Percentiles rank a stretch among this genome's conserved stretches.
Conservation (phyloP, 345 rosid genomes). For the Viola odorata region DNA sequence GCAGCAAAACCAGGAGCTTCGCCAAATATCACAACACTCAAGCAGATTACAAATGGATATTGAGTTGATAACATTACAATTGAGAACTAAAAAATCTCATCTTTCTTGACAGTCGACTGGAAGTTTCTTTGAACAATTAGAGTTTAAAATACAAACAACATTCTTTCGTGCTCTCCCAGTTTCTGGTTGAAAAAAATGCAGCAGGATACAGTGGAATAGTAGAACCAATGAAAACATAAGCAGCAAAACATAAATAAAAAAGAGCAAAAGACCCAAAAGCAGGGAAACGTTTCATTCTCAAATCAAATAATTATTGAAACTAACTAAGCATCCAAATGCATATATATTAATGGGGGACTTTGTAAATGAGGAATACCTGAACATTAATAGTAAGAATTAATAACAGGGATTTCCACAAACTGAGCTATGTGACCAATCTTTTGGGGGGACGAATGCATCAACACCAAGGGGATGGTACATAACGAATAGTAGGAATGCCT, state of each 20-base stretch:
- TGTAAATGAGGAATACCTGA: constrained; percentile 52
- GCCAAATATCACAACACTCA: neutral
- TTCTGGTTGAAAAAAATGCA: constrained; percentile 66
- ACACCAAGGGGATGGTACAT: constrained; percentile 90
- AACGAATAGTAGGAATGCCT: no score
- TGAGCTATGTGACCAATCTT: constrained; percentile 83
- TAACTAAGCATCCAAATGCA: neutral
- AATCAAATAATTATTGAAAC: neutral
- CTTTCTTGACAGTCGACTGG: constrained; percentile 60
- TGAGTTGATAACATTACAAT: neutral
- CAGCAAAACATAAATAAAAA: neutral
- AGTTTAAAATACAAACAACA: constrained; percentile 70
- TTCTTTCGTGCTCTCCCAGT: constrained; percentile 82
- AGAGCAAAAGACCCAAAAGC: neutral
- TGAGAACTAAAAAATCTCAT: constrained; percentile 1
- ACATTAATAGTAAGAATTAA: constrained; percentile 77
- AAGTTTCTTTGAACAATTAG: constrained; percentile 50
- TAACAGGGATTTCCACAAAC: constrained; percentile 71
- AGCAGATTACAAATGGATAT: constrained; percentile 1
- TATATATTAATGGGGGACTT: neutral
- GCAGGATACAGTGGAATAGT: constrained; percentile 87
- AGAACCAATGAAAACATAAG: constrained; percentile 1
- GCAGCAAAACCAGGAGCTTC: neutral
- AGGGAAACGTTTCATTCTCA: neutral
- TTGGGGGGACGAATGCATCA: constrained; percentile 68